phyloP scores from a whole-genome alignment of 495 filamentous ascomycete species.

The Melanomma pulvis-pyrius region DNA sequence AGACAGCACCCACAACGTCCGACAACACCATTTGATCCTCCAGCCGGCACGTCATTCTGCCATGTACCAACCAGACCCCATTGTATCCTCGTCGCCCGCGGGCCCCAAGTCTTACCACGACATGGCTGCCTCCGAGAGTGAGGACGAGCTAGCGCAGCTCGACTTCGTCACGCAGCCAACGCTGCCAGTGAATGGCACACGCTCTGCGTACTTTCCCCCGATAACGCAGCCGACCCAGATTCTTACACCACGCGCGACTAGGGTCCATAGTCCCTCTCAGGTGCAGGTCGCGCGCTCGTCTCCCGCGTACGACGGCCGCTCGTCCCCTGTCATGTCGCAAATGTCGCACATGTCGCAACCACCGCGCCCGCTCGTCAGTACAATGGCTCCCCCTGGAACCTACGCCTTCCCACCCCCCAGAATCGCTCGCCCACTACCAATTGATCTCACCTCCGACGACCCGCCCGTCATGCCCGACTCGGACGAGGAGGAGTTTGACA shows the following conservation, averaged over 20 bases:
- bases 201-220: slow-evolving; percentile 8
- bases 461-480: slow-evolving; percentile 35
- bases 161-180: slow-evolving; percentile 33
- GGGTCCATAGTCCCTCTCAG: slow-evolving; percentile 47
- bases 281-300: slow-evolving; percentile 70
- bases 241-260: slow-evolving; percentile 34
- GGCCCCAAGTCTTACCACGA: slow-evolving; percentile 6
- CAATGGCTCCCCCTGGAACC: slow-evolving; percentile 82
- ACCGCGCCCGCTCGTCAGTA: not conserved
- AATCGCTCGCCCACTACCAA: slow-evolving; percentile 29
- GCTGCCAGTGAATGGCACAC: slow-evolving; percentile 48
- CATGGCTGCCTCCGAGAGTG: slow-evolving; percentile 49
- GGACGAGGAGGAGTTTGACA: slow-evolving; percentile 37
- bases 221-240: slow-evolving; percentile 43
- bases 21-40: not conserved
- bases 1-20: not conserved
- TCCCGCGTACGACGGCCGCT: slow-evolving; percentile 46
- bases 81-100: slow-evolving; percentile 23
- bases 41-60: slow-evolving; percentile 1
- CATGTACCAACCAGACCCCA: slow-evolving; percentile 28
- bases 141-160: slow-evolving; percentile 55
- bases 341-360: slow-evolving; percentile 14
- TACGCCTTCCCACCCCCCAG: slow-evolving; percentile 64
- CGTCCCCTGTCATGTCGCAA: slow-evolving; percentile 14
- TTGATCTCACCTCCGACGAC: slow-evolving; percentile 31